These are phyloP conservation scores for Chytriomyces hyalinus DNA, from an alignment of 192 early-diverging fungal genomes.

Conservation along the genomic window DNA sequence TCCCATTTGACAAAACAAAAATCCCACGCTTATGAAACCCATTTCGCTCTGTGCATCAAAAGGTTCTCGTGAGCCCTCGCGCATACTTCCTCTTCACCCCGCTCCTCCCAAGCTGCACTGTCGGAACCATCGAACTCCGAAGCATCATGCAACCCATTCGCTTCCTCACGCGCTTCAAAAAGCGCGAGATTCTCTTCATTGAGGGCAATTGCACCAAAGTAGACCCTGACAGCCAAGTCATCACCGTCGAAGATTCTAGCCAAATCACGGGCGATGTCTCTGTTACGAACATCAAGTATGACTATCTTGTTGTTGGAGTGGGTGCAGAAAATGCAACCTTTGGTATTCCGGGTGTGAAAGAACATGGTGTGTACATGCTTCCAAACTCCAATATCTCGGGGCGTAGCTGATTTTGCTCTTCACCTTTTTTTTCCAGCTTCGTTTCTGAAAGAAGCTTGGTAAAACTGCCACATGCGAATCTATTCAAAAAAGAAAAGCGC, in stretches of 20 bases:
- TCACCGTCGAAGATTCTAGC: constrained; percentile 76
- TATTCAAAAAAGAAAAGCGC: background rate
- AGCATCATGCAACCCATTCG: constrained; percentile 88
- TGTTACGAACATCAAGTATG: constrained; percentile 67
- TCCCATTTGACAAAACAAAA: no score
- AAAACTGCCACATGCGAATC: background rate
- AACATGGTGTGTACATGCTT: constrained; percentile 42
- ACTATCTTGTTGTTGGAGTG: constrained; percentile 78
- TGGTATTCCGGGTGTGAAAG: constrained; percentile 75
- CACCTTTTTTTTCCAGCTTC: constrained; percentile 51
- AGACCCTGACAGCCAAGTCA: constrained; percentile 77
- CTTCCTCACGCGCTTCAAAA: constrained; percentile 86
- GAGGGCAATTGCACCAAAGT: constrained; percentile 92
- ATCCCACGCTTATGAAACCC: background rate
- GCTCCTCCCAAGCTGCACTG: constrained; percentile 66
- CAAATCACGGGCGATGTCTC: constrained; percentile 69
- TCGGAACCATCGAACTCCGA: constrained; percentile 87
- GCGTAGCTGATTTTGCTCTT: background rate
- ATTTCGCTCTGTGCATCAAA: background rate
- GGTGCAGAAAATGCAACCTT: constrained; percentile 83
- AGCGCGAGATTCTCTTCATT: constrained; percentile 80
- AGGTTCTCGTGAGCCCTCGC: constrained; percentile 69
- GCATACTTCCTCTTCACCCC: constrained; percentile 86
- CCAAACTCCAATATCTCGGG: background rate
- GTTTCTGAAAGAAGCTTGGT: constrained; percentile 74